Evolutionary conservation across 1,139 yeast genomes (phyloP), one percentile per base, ranked within the genome.

Genomic region (Saccharomyces pastorianus): DNA sequence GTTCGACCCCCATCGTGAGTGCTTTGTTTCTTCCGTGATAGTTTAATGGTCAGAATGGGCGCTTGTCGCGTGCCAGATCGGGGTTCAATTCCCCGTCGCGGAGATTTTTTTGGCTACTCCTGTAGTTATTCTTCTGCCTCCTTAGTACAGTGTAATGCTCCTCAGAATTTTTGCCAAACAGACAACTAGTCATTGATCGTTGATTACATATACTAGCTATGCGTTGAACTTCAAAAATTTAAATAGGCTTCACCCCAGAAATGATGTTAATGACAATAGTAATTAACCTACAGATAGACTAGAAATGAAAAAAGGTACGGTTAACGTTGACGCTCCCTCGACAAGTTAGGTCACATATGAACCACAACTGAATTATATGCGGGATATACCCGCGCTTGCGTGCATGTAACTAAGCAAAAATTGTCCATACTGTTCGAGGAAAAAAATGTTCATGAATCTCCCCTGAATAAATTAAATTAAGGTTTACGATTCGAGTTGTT

Each of bases 1-100:
- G 80, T 76, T 76, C 80, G 80, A 76, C 78, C 78, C 80, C 80
- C 80, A 73, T 75, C 79, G 74, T 74, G 80, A 76, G 79, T 75
- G 78, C 69, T 66, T 66, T 48, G n/a, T 44, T 27, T 44, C 27
- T 20, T 46, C 53, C 71, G 69, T 59, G 71, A 67, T 67, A 67
- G 71, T 67, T 67, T 67, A 67, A 66, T 66, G 71, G 71, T 66
- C 58, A 67, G 71, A 66, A 66, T 67, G 65, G 68, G 70, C 68
- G 70, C 70, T 67, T 67, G 71, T 67, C 71, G 70, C 71, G 71
- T 65, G 69, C 69, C 66, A 65, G 71, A 67, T 67, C 70, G 70
- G 71, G 71, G 70, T 66, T 67, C 71, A 65, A 67, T 67, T 67
- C 71, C 71, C 70, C 70, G 70, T 67, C 70, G 69, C 70, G 71